These are phyloP conservation scores for Boletales sp. DNA, from an alignment of 768 basidiomycete species.

Conservation along the genomic window DNA sequence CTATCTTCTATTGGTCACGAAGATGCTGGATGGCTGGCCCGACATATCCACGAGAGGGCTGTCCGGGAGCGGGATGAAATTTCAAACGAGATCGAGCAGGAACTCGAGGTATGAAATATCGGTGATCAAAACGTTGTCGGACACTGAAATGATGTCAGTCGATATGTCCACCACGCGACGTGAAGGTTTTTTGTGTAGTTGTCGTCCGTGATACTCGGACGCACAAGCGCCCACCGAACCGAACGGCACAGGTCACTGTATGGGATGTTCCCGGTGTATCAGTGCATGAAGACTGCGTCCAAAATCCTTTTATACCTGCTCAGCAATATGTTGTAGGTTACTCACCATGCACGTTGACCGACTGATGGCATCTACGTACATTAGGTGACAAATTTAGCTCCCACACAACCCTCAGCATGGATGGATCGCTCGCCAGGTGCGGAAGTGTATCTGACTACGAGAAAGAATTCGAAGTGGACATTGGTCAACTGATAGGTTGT, in stretches of 20 bases:
- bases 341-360: neutral
- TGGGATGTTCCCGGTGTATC: slow-evolving; percentile 69
- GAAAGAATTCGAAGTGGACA: slow-evolving; percentile 64
- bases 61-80: slow-evolving; percentile 48
- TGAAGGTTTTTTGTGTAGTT: slow-evolving; percentile 74
- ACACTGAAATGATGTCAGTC: slow-evolving; percentile 33
- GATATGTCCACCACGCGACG: slow-evolving; percentile 68
- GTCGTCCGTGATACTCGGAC: slow-evolving; percentile 63
- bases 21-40: slow-evolving; percentile 65
- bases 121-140: neutral
- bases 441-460: slow-evolving; percentile 68
- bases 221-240: slow-evolving; percentile 44
- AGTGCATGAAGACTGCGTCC: slow-evolving; percentile 46
- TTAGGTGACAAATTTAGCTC: slow-evolving; percentile 62
- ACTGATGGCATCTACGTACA: neutral
- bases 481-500: slow-evolving; percentile 16
- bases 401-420: slow-evolving; percentile 69
- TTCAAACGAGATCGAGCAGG: slow-evolving; percentile 62
- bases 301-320: slow-evolving; percentile 55
- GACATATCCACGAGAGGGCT: slow-evolving; percentile 46
- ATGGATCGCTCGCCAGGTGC: slow-evolving; percentile 56
- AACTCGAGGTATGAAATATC: slow-evolving; percentile 58
- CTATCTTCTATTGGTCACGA: slow-evolving; percentile 38
- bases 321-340: slow-evolving; percentile 63
- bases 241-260: slow-evolving; percentile 74